A percentile compares a stretch with the other conserved stretches of the same genome.
phyloP scores from a whole-genome alignment of 2,329 filamentous ascomycete genomes.

The Colletotrichum liaoningense region DNA sequence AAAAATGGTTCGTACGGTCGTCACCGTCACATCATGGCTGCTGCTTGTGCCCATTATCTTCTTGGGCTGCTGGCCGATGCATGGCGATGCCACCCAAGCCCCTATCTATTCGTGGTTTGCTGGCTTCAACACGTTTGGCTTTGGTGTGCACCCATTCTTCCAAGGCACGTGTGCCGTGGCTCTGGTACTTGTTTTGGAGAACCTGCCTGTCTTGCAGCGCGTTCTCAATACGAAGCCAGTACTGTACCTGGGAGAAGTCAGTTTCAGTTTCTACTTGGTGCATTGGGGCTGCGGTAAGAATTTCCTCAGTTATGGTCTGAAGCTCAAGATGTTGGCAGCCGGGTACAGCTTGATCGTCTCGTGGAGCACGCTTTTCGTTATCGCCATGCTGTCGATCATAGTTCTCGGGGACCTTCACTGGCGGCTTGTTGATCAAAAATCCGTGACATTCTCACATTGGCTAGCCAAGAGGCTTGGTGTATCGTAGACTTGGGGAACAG shows the following conservation, averaged over 20 bases:
- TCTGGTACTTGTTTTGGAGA: constrained; percentile 10
- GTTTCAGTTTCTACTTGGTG: constrained; percentile 72
- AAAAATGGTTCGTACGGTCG: not conserved
- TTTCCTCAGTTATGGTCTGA: not conserved
- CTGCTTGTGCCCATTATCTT: not conserved
- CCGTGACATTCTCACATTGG: constrained; percentile 56
- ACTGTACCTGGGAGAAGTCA: constrained; percentile 72
- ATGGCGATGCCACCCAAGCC: not conserved
- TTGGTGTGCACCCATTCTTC: not conserved
- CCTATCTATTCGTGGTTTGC: not conserved
- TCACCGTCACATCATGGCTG: not conserved
- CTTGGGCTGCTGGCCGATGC: constrained; percentile 16
- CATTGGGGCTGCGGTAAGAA: constrained; percentile 56
- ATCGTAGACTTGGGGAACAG: not conserved
- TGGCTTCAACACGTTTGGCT: not conserved
- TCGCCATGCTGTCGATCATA: constrained; percentile 38
- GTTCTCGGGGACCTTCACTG: constrained; percentile 61
- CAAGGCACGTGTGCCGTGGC: constrained; percentile 5
- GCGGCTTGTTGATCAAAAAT: constrained; percentile 56
- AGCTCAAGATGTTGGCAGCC: not conserved
- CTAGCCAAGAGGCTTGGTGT: constrained; percentile 40
- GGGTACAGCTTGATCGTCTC: not conserved
- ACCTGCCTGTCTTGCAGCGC: constrained; percentile 55
- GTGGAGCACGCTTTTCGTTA: not conserved
- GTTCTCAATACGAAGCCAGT: constrained; percentile 70